Evolutionary conservation across 371 early-diverging fungal genomes (phyloP).

Genomic region (Mortierella sp.): DNA sequence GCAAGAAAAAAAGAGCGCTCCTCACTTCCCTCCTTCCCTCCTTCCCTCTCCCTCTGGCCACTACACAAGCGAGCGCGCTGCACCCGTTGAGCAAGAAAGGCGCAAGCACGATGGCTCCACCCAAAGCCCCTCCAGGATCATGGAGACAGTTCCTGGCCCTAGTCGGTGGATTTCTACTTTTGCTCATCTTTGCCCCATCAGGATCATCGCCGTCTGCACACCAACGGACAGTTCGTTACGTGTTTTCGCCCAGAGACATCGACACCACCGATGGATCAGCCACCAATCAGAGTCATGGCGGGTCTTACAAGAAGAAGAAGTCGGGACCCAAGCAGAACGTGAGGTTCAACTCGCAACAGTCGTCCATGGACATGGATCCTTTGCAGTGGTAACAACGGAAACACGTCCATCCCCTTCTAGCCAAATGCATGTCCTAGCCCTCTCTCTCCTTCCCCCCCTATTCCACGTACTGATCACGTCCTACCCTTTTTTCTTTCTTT

Average conservation of each 20-base stretch:
- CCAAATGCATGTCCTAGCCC: no score
- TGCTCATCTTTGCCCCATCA: slow-evolving; percentile 10
- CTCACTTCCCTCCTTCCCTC: neutral
- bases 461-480: neutral
- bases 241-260: slow-evolving; percentile 1
- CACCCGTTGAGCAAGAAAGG: no score
- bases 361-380: neutral
- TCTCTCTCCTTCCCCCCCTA: neutral
- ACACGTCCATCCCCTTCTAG: no score
- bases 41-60: no score
- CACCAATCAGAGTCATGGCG: neutral
- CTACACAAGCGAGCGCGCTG: no score
- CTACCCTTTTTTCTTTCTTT: neutral
- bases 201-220: slow-evolving; percentile 4
- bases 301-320: neutral
- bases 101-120: neutral
- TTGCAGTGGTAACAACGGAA: slow-evolving; percentile 2
- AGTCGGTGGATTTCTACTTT: neutral
- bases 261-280: neutral
- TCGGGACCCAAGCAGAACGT: no score
- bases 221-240: neutral
- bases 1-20: neutral
- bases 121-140: slow-evolving; percentile 13
- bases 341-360: neutral
- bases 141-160: slow-evolving; percentile 13